A percentile compares a stretch with the other conserved stretches of the same genome.
Evolutionary conservation across 129 eudicot species (phyloP).

Genomic region (Flaveria sonorensis): DNA sequence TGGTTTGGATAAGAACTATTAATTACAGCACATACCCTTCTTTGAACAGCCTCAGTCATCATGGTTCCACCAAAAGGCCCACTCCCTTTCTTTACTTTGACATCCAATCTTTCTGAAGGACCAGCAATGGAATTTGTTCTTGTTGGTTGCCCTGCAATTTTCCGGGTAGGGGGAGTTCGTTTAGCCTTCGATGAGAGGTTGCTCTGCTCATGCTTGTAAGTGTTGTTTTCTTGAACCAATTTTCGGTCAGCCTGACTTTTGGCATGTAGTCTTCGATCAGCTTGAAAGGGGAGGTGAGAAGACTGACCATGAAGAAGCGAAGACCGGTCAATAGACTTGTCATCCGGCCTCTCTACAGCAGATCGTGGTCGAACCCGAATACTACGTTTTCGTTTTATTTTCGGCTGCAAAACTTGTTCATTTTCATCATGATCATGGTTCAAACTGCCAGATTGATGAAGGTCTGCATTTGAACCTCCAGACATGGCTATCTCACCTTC

Average conservation of each 20-base stretch:
- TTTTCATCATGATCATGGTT: conserved; percentile 88
- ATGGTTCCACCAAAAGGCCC: conserved; percentile 46
- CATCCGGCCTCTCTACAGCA: conserved; percentile 53
- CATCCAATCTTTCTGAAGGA: conserved; percentile 51
- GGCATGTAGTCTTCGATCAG: conserved; percentile 49
- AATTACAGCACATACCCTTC: conserved; percentile 55
- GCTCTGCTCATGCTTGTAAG: conserved; percentile 48
- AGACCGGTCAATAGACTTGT: conserved; percentile 50
- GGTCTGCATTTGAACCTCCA: conserved; percentile 77
- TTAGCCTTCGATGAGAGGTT: conserved; percentile 54
- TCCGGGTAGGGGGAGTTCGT: conserved; percentile 54
- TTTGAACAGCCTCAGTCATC: conserved; percentile 80
- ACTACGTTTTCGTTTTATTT: conserved; percentile 84
- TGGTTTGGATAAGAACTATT: background rate
- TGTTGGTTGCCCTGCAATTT: conserved; percentile 53
- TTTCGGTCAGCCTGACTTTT: conserved; percentile 47
- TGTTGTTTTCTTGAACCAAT: conserved; percentile 42
- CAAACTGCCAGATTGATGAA: conserved; percentile 90
- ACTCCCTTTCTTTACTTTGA: conserved; percentile 41
- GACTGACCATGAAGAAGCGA: conserved; percentile 59
- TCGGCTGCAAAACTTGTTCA: conserved; percentile 91
- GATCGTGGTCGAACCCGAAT: conserved; percentile 73
- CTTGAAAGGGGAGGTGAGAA: conserved; percentile 55
- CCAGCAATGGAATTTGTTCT: conserved; percentile 47
- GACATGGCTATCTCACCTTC: conserved; percentile 92